Evolutionary conservation across 2,329 filamentous ascomycete genomes (phyloP).

Genomic region (Eutypella sp.): DNA sequence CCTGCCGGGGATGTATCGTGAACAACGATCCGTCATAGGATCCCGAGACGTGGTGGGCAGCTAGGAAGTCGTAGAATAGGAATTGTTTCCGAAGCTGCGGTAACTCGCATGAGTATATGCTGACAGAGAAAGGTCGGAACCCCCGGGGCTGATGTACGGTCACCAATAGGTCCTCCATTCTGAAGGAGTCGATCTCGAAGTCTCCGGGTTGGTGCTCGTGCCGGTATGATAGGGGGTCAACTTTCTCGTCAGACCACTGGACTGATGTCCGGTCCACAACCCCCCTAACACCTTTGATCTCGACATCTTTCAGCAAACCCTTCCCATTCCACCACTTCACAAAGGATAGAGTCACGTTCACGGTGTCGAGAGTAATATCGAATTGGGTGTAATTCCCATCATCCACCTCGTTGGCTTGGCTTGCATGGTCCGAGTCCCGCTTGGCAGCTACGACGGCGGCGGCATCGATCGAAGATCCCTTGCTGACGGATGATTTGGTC

Average conservation of each 20-base stretch:
- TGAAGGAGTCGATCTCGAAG: conserved; percentile 96
- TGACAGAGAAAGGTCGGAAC: conserved; percentile 92
- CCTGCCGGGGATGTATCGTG: conserved; percentile 91
- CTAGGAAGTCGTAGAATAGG: conserved; percentile 96
- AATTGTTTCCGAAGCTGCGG: conserved; percentile 91
- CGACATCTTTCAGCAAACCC: conserved; percentile 83
- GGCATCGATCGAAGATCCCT: conserved; percentile 80
- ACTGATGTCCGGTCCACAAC: conserved; percentile 88
- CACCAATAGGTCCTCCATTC: conserved; percentile 86
- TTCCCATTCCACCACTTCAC: conserved; percentile 99
- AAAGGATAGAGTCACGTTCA: conserved; percentile 95
- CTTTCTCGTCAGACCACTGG: conserved; percentile 59
- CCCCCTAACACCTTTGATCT: conserved; percentile 87
- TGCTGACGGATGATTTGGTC: conserved; percentile 75
- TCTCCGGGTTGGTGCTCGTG: conserved; percentile 87
- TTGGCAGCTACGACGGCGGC: conserved; percentile 80
- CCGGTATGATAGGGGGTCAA: conserved; percentile 82
- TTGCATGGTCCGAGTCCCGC: conserved; percentile 46
- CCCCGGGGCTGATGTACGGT: conserved; percentile 85
- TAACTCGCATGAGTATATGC: conserved; percentile 92
- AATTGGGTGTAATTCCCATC: conserved; percentile 98
- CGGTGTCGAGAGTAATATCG: conserved; percentile 87
- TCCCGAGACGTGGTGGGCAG: conserved; percentile 92
- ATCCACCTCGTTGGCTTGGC: conserved; percentile 53
- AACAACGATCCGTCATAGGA: conserved; percentile 95